Evolutionary conservation across 768 basidiomycete species (phyloP), one percentile per base, ranked within the genome.

Genomic region (Jaapia argillacea): DNA sequence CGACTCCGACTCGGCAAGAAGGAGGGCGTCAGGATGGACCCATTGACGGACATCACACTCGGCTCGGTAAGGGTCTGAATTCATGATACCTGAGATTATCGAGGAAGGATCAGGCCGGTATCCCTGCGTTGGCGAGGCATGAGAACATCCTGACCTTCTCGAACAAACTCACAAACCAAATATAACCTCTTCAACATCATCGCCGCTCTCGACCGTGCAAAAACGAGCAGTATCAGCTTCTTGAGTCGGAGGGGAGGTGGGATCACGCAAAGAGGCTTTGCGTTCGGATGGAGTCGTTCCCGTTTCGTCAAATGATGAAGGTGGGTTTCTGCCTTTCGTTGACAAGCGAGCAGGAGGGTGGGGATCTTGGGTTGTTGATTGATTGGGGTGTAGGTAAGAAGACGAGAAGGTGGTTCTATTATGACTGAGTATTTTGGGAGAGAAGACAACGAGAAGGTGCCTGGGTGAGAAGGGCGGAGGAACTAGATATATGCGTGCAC

Each of bases 301-400:
- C 69, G 66, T 0, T 60, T 69, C 44, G 81, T 76, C 2, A 78
- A 58, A 25, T 78, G 61, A 1, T 89, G 92, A 2, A 93, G 87
- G 38, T 54, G 87, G 78, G 6, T 74, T 67, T 5, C 91, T 51
- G 28, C 71, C 73, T 3, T 66, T 60, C 0, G 70, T 63, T 33
- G 75, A 72, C 5, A 89, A 80, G 1, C 97, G 69, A 57, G 98
- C 93, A 25, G 94, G 66, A 3, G 80, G 4, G 94, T 69, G 41
- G 98, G 68, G 49, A 86, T 64, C 54, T 98, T 97, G 67, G 51
- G 56, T 99, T 98, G 39, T 72, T 69, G 42, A 72, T 76, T 54
- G 91, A 54, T n/a, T 60, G 72, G 23, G 79, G 84, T n/a, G n/a
- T n/a, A n/a, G n/a, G n/a, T n/a, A n/a, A n/a, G n/a, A n/a, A n/a